Evolutionary conservation across 345 rosid genomes (phyloP).

Genomic region (Gossypium raimondii): DNA sequence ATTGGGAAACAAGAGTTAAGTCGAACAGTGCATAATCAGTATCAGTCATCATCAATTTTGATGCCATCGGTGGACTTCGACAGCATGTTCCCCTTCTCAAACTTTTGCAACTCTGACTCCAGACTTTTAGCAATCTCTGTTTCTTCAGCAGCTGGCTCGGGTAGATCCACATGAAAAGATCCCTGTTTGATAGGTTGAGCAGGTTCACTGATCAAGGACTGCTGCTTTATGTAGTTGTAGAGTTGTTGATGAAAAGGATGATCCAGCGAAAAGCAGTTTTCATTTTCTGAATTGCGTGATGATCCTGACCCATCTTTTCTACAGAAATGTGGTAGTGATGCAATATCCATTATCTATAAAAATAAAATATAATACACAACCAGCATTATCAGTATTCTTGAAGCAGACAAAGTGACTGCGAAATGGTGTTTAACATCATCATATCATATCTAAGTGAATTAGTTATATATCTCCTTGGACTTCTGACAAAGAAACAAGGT

Average conservation of each 20-base stretch:
- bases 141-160: conserved; percentile 60
- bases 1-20: not conserved
- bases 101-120: conserved; percentile 69
- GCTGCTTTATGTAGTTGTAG: conserved; percentile 75
- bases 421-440: not conserved
- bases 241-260: conserved; percentile 91
- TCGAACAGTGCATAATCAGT: not conserved
- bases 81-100: conserved; percentile 45
- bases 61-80: conserved; percentile 27
- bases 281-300: conserved; percentile 43
- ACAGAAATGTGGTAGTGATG: conserved; percentile 5
- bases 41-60: conserved; percentile 32
- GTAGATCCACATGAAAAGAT: conserved; percentile 80
- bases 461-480: not conserved
- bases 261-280: conserved; percentile 59
- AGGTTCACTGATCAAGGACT: conserved; percentile 32
- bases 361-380: not conserved
- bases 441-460: not conserved
- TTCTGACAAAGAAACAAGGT: not conserved
- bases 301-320: conserved; percentile 74
- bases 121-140: conserved; percentile 60
- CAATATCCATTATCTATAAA: conserved; percentile 69
- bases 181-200: conserved; percentile 66
- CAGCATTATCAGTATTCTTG: conserved; percentile 2
- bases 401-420: not conserved